A percentile compares a stretch with the other conserved stretches of the same genome.
Evolutionary conservation across 306 rosid species (phyloP).

Genomic region (Trichosanthes truncata): DNA sequence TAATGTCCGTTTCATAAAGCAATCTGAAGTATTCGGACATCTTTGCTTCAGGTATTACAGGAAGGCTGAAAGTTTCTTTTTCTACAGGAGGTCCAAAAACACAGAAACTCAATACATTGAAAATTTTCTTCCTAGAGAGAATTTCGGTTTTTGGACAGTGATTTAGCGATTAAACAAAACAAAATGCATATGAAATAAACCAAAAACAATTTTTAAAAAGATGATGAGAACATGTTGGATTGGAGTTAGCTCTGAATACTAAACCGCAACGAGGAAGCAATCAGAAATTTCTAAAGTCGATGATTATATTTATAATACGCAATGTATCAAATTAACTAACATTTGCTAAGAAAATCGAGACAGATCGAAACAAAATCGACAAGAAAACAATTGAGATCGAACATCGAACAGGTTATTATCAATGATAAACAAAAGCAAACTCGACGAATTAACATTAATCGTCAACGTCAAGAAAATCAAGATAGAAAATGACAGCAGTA

Average conservation of each 20-base stretch:
- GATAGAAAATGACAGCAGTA: background rate
- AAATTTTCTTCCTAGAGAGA: background rate
- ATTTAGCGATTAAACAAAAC: background rate
- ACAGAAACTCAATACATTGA: background rate
- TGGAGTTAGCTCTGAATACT: background rate
- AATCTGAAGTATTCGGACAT: conserved; percentile 28
- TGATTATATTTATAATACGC: background rate
- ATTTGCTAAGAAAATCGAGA: background rate
- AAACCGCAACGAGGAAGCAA: background rate
- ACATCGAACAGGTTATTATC: background rate
- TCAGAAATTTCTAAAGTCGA: background rate
- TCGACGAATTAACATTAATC: background rate
- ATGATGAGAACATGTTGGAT: background rate
- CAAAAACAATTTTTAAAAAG: background rate
- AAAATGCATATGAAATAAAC: background rate
- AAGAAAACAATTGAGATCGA: background rate
- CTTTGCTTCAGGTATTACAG: conserved; percentile 13
- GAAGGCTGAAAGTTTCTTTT: background rate
- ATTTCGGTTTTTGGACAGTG: background rate
- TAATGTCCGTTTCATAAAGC: conserved; percentile 7
- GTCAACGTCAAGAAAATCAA: background rate
- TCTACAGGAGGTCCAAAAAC: background rate
- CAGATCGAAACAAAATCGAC: background rate
- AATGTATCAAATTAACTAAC: background rate
- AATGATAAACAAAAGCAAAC: background rate